Percentiles rank a stretch among this genome's conserved stretches.
These are phyloP conservation scores for Metschnikowia lachancei DNA, from an alignment of 805 yeast genomes.

Conservation along the genomic window DNA sequence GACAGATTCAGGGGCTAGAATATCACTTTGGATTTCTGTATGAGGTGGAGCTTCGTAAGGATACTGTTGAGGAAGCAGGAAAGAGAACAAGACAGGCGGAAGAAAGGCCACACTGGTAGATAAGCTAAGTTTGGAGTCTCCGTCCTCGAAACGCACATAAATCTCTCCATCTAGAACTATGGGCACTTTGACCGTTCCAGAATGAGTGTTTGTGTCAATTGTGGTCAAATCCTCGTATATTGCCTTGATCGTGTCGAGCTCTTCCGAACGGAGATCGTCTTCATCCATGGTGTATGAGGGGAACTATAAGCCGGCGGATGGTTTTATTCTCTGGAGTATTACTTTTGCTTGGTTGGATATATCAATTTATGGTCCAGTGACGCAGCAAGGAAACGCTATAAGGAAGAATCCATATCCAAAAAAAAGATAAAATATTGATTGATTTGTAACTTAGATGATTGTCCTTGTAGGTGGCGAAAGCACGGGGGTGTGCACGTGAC, in stretches of 20 bases:
- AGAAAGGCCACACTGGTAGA: conserved; percentile 21
- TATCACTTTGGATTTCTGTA: conserved; percentile 25
- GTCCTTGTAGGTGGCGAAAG: too few relatives aligned
- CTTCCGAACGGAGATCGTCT: conserved; percentile 31
- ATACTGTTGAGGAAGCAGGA: conserved; percentile 33
- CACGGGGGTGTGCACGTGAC: too few relatives aligned
- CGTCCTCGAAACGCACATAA: neutral
- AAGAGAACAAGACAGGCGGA: conserved; percentile 30
- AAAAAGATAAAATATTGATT: too few relatives aligned
- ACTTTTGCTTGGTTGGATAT: too few relatives aligned
- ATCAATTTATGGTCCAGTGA: too few relatives aligned
- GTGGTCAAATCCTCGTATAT: conserved; percentile 39
- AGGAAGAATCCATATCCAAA: too few relatives aligned
- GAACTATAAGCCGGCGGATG: too few relatives aligned
- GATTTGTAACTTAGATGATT: too few relatives aligned
- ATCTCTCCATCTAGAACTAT: conserved; percentile 18
- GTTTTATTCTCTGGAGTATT: too few relatives aligned
- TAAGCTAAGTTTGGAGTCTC: too few relatives aligned
- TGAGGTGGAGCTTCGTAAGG: conserved; percentile 32
- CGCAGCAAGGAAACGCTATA: too few relatives aligned
- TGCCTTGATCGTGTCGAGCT: conserved; percentile 38
- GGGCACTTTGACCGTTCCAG: conserved; percentile 30
- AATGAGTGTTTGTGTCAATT: conserved; percentile 9
- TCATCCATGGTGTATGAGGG: neutral
- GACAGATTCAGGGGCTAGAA: conserved; percentile 28